A percentile compares a stretch with the other conserved stretches of the same genome.
Evolutionary conservation across 306 rosid genomes (phyloP).

Genomic region (Gynostemma pentaphyllum): DNA sequence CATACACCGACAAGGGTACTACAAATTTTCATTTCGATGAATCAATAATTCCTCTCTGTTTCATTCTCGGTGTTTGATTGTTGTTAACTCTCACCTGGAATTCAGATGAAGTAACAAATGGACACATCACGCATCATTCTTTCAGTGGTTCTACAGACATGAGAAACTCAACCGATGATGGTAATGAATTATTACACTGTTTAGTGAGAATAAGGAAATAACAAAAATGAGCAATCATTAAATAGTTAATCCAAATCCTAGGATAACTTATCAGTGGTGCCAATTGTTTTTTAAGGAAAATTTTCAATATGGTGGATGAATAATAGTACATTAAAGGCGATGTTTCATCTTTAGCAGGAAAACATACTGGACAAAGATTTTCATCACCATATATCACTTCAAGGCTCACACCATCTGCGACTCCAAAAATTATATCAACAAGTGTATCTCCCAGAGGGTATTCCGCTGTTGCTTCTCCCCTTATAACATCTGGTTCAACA

Average conservation of each 20-base stretch:
- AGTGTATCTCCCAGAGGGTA: constrained; percentile 69
- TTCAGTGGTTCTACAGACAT: constrained; percentile 30
- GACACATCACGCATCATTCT: constrained; percentile 33
- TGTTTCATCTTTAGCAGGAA: constrained; percentile 34
- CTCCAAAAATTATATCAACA: constrained; percentile 74
- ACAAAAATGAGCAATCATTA: not conserved
- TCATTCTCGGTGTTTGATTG: constrained; percentile 4
- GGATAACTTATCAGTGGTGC: not conserved
- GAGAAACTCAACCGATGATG: constrained; percentile 48
- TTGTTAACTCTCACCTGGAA: constrained; percentile 18
- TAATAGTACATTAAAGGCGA: not conserved
- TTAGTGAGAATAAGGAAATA: not conserved
- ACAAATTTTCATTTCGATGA: constrained; percentile 8
- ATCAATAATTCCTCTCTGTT: not conserved
- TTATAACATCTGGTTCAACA: constrained; percentile 47
- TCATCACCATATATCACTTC: constrained; percentile 90
- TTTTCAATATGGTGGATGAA: not conserved
- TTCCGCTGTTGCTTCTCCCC: constrained; percentile 65
- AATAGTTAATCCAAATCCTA: not conserved
- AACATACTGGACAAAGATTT: constrained; percentile 43
- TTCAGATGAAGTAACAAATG: constrained; percentile 58
- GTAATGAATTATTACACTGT: constrained; percentile 27
- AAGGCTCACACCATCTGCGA: constrained; percentile 76
- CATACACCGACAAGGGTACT: constrained; percentile 74
- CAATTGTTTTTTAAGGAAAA: not conserved